Percentiles rank a stretch among this genome's conserved stretches.
These are phyloP conservation scores for Candolleomyces eurysporus DNA, from an alignment of 768 basidiomycete genomes.

Conservation along the genomic window DNA sequence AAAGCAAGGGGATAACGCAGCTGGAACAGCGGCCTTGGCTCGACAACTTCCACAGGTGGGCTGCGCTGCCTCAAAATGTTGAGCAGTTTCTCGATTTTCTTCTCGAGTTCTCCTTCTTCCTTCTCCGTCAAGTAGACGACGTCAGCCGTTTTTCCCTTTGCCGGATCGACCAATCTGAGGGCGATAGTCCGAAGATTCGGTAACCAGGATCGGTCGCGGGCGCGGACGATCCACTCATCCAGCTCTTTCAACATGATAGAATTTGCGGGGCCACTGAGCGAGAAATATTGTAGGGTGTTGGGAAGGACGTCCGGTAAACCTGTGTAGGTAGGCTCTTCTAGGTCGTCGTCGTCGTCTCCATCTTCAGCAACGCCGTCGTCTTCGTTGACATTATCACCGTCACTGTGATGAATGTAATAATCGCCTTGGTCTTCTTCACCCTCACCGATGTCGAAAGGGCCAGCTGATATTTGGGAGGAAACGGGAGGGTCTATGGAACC, in stretches of 20 bases:
- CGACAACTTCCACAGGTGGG: background rate
- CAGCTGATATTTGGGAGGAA: too few relatives aligned
- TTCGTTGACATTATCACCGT: background rate
- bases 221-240: background rate
- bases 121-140: background rate
- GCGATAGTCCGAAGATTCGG: background rate
- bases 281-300: background rate
- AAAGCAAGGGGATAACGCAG: background rate
- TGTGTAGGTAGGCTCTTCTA: background rate
- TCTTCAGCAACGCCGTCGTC: background rate
- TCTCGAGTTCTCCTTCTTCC: background rate
- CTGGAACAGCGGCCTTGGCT: background rate
- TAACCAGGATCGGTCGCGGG: background rate
- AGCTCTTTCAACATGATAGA: background rate
- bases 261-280: background rate
- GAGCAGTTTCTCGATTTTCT: background rate
- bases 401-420: too few relatives aligned
- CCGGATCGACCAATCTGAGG: background rate
- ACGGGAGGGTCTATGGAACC: too few relatives aligned
- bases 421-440: too few relatives aligned
- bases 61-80: background rate
- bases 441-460: too few relatives aligned
- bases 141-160: background rate
- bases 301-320: background rate
- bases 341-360: background rate